Percentiles rank a stretch among this genome's conserved stretches.
Evolutionary conservation across 2,329 filamentous ascomycete species (phyloP).

Genomic region (Canariomyces notabilis): DNA sequence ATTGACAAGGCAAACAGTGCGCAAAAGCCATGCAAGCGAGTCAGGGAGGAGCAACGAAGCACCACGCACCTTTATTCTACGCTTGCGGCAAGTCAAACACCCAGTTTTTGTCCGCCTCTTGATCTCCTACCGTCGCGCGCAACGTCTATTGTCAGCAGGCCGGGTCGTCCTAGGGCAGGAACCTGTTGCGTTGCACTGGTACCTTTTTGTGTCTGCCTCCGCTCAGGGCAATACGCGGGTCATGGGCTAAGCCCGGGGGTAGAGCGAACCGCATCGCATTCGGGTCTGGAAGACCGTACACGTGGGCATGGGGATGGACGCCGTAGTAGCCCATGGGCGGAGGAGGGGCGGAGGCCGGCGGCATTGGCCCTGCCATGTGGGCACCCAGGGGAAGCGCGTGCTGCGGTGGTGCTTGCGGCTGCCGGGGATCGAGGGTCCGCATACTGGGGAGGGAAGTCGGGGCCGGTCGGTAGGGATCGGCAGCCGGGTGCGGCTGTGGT

Average conservation of each 20-base stretch:
- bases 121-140: slow-evolving; percentile 46
- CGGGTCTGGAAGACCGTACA: slow-evolving; percentile 41
- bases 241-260: slow-evolving; percentile 36
- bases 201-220: slow-evolving; percentile 55
- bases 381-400: slow-evolving; percentile 35
- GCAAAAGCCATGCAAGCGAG: slow-evolving; percentile 5
- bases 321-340: slow-evolving; percentile 41
- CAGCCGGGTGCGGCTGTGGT: slow-evolving; percentile 21
- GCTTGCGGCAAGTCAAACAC: slow-evolving; percentile 58
- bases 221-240: slow-evolving; percentile 43
- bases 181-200: slow-evolving; percentile 24
- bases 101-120: slow-evolving; percentile 59
- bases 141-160: slow-evolving; percentile 26
- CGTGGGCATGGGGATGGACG: slow-evolving; percentile 36
- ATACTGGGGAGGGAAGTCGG: slow-evolving; percentile 40
- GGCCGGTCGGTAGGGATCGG: slow-evolving; percentile 35
- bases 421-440: slow-evolving; percentile 38
- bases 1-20: neutral
- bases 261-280: slow-evolving; percentile 42
- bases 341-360: slow-evolving; percentile 34
- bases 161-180: slow-evolving; percentile 5
- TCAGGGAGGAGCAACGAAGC: slow-evolving; percentile 22
- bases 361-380: slow-evolving; percentile 32
- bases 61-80: slow-evolving; percentile 55
- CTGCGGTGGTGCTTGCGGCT: slow-evolving; percentile 25